A percentile compares a stretch with the other conserved stretches of the same genome.
phyloP scores from a whole-genome alignment of 331 rosid genomes.

The Malus hybrid region DNA sequence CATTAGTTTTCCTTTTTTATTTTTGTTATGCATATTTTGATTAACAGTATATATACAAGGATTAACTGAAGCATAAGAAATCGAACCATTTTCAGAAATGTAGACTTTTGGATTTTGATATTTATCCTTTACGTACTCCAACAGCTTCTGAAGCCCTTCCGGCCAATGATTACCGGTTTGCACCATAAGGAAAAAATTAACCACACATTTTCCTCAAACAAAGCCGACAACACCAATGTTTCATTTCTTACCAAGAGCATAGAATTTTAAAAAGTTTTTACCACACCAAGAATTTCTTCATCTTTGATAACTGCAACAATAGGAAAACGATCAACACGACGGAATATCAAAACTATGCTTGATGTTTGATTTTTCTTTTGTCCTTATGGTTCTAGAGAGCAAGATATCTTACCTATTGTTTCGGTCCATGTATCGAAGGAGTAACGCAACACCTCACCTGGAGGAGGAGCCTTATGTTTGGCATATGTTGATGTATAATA shows the following conservation, averaged over 20 bases:
- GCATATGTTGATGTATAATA: slow-evolving; percentile 20
- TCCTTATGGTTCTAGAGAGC: no score
- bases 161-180: background rate
- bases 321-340: no score
- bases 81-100: slow-evolving; percentile 19
- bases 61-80: background rate
- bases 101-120: background rate
- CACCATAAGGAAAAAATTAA: background rate
- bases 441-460: no score
- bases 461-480: background rate
- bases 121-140: slow-evolving; percentile 3
- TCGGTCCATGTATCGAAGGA: no score
- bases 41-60: no score
- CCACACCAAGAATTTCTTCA: background rate
- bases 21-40: no score
- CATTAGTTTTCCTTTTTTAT: no score
- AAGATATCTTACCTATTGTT: no score
- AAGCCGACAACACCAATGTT: no score
- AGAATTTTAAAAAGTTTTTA: background rate
- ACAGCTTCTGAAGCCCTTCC: slow-evolving; percentile 11
- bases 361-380: no score
- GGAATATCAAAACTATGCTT: no score
- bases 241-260: background rate
- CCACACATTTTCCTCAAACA: background rate
- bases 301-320: background rate